Percentiles rank a stretch among this genome's conserved stretches.
phyloP scores from a whole-genome alignment of 768 basidiomycete species.

The Lentinula detonsa region DNA sequence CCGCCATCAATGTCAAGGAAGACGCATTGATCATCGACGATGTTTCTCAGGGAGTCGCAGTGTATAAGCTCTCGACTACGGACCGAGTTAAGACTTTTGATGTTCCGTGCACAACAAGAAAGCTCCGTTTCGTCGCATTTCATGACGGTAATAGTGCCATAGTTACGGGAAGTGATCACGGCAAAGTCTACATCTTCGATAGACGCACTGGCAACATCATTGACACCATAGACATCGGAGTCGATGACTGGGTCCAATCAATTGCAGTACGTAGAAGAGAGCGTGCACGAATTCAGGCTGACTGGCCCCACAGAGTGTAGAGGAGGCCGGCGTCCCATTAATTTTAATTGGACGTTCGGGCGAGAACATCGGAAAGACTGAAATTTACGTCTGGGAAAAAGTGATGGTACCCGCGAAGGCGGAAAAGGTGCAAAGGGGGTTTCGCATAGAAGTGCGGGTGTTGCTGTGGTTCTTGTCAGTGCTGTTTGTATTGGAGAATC shows the following conservation, averaged over 20 bases:
- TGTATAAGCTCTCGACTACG: neutral
- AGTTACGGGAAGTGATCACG: neutral
- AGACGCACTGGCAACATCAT: neutral
- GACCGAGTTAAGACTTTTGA: neutral
- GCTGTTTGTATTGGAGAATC: neutral
- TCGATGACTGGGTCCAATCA: slow-evolving; percentile 1
- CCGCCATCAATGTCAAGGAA: neutral
- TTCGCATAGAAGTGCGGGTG: neutral
- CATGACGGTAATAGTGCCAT: neutral
- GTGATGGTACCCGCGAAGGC: neutral
- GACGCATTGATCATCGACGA: neutral
- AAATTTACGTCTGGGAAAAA: neutral
- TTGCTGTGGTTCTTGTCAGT: neutral
- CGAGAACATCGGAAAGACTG: neutral
- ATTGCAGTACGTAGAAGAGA: neutral
- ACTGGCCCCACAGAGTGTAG: neutral
- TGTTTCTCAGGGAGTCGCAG: neutral
- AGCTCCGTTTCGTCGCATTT: neutral
- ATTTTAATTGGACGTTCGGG: neutral
- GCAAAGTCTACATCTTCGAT: neutral
- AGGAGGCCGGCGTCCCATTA: neutral
- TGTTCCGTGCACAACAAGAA: neutral
- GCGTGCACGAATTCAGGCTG: neutral
- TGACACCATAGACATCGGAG: neutral
- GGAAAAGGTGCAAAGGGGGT: neutral